Evolutionary conservation across 805 yeast genomes (phyloP).

Genomic region (Pichia sporocuriosa): DNA sequence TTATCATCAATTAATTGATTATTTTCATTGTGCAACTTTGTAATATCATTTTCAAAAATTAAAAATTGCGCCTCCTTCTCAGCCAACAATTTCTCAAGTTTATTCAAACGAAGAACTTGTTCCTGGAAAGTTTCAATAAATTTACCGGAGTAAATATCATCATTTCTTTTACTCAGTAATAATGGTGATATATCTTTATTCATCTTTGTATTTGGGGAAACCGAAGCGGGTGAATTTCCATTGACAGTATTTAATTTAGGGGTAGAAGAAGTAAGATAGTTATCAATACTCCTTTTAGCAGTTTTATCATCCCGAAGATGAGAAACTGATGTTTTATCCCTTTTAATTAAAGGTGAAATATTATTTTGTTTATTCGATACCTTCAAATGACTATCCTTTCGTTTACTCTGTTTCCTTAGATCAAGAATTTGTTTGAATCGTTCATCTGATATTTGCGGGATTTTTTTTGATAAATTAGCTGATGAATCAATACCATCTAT

Average conservation of each 20-base stretch:
- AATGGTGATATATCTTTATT: not conserved
- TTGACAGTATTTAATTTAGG: constrained; percentile 5
- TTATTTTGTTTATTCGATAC: not conserved
- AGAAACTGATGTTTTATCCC: not conserved
- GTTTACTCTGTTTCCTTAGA: not conserved
- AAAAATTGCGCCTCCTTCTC: not conserved
- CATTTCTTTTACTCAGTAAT: not conserved
- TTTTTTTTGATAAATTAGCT: constrained; percentile 3
- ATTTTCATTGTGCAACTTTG: not conserved
- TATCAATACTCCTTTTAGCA: not conserved
- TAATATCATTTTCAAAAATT: not conserved
- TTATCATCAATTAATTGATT: not conserved
- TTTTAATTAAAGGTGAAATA: not conserved
- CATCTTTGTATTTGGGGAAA: too few species aligned
- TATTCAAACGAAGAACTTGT: not conserved
- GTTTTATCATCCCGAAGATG: not conserved
- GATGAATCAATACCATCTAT: not conserved
- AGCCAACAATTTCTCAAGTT: not conserved
- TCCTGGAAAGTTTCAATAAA: not conserved
- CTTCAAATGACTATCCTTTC: not conserved
- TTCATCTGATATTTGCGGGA: constrained; percentile 8
- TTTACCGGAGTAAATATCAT: not conserved
- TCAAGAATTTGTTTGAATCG: constrained; percentile 2
- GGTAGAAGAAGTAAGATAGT: constrained; percentile 5
- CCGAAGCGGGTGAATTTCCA: not conserved